Conservation (phyloP, 73 alveolate genomes). For the Tetrahymena elliotti region DNA sequence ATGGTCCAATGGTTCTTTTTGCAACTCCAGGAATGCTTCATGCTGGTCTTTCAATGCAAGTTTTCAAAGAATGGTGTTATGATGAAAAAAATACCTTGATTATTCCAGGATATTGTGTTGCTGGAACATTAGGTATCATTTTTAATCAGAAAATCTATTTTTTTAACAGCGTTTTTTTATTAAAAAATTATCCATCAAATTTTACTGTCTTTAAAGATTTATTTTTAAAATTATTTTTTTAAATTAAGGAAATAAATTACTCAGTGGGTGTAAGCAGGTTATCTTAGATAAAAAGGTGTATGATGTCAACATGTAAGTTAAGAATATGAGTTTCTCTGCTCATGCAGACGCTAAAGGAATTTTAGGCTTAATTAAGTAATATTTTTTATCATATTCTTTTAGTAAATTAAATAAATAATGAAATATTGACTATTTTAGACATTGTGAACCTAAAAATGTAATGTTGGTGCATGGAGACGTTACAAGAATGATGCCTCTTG, state of each 20-base stretch:
- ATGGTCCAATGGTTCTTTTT: conserved; percentile 91
- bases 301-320: conserved; percentile 80
- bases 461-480: not conserved
- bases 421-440: not conserved
- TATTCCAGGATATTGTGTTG: conserved; percentile 97
- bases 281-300: conserved; percentile 78
- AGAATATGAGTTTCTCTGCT: conserved; percentile 92
- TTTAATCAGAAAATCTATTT: not conserved
- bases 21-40: conserved; percentile 99
- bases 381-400: not conserved
- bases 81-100: conserved; percentile 84
- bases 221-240: not conserved
- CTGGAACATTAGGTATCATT: conserved; percentile 93
- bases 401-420: not conserved
- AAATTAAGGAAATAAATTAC: conserved; percentile 23
- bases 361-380: conserved; percentile 65
- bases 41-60: conserved; percentile 89
- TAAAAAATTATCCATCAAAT: not conserved
- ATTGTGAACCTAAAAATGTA: conserved; percentile 2
- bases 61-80: conserved; percentile 94
- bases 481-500: not conserved
- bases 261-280: conserved; percentile 78
- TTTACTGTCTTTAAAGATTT: not conserved
- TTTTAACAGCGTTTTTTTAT: too few relatives aligned
- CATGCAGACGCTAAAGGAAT: conserved; percentile 98